Base-by-base conservation (phyloP, 2,329 filamentous ascomycete species). In the Fusarium nanum region DNA sequence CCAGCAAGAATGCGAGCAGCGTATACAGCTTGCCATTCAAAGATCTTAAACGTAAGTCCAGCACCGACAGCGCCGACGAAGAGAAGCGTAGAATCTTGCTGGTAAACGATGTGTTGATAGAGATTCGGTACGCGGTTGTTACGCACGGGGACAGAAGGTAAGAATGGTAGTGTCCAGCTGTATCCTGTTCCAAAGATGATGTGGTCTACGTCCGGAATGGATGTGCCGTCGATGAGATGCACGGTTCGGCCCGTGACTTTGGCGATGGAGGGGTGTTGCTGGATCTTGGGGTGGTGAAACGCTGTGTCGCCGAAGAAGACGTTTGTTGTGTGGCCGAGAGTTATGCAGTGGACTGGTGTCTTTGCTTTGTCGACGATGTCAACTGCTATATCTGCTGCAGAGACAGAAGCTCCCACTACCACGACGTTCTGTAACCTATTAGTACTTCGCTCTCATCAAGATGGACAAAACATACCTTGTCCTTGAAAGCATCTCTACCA, bases 131-230 rank as follows among this genome's bases (percentile, higher is more conserved):
- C 81, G 3, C 87, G 83, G 70, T 89, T 88, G 71, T 88, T 87
- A 14, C 83, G 80, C 1, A 86, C 77, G 4, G 81, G 76, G 0
- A 90, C 80, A 2, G 82, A 74, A 0, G 86, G 86, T 1, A 90
- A 75, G 73, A 91, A 91, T 0, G 88, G 89, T 0, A 91, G 75
- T 0, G 87, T 88, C 88, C 88, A 91, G 27, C 82, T 84, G 75
- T 90, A 91, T 0, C 90, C 90, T 0, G 90, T 92, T 23, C 88
- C 89, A 62, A 92, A 89, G 67, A 92, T 86, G 65, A 92, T 82
- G 70, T 86, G 75, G 75, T 92, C 89, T 16, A 92, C 85, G 20
- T 85, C 80, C 0, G 81, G 67, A 9, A 89, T 80, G 1, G 75
- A 80, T 2, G 80, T 83, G 3, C 88, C 88, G 66, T 91, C 87